Base-by-base conservation (phyloP, 768 basidiomycete genomes). In the Russula sp. region DNA sequence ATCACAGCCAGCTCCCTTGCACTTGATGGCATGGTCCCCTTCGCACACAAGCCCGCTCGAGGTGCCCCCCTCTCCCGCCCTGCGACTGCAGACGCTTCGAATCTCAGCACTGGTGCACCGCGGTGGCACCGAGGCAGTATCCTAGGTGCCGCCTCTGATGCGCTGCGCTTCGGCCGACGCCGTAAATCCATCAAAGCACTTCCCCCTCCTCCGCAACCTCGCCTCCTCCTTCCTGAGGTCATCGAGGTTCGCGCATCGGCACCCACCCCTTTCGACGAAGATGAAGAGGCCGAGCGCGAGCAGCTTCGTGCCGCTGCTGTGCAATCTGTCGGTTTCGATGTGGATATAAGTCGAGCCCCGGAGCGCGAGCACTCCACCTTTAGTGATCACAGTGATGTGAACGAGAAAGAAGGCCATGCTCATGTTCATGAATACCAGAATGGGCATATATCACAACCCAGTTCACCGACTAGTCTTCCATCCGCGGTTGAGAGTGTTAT, bases 221-320 rank as follows among this genome's bases (percentile, higher is more conserved):
- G 77, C 22, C 70, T 82, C 32, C 71, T 85, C 45, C 74, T 87
- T 54, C 82, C 87, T 18, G 87, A 82, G 42, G 85, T 90, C 53
- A 86, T 91, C 59, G 88, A 91, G 70, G 89, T 91, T 65, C 62
- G 62, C 18, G 62, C 52, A 38, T 59, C 62, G 2, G 57, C 57
- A 4, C 57, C 46, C 32, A 72, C 68, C 41, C 68, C 67, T 29
- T 65, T 60, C n/a, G 61, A 52, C 22, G 69, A 87, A 65, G 80
- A 77, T 48, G 89, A 91, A 67, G 78, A 81, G 51, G 84, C 86
- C 68, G 89, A 91, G 67, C 81, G 90, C 10, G 82, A 87, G 64
- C 81, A 87, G n/a, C 74, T 92, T 36, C 77, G 88, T 36, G 85
- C 87, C 58, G 83, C 81, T 42, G 90, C 90, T 18, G 90, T 89